Percentiles rank a stretch among this genome's conserved stretches.
These are phyloP conservation scores for Wickerhamiella bombiphila DNA, from an alignment of 805 yeast genomes.

Conservation along the genomic window DNA sequence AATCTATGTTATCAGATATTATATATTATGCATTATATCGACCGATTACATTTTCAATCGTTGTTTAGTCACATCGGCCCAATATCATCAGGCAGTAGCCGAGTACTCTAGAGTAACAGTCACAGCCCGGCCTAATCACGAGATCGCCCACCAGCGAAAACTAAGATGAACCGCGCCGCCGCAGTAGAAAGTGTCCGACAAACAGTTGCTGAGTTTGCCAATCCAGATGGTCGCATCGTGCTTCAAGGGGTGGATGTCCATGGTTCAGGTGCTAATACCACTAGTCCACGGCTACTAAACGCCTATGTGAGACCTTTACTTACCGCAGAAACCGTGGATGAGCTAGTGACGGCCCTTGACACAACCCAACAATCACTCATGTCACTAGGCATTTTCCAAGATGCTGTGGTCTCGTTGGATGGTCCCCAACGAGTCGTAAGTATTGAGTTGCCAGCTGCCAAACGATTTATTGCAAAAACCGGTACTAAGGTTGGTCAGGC, in stretches of 20 bases:
- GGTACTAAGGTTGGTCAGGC: constrained; percentile 96
- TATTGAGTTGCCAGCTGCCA: constrained; percentile 26
- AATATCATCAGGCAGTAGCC: no score
- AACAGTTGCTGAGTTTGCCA: constrained; percentile 6
- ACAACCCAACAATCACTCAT: constrained; percentile 19
- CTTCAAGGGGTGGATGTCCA: constrained; percentile 18
- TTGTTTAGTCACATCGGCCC: no score
- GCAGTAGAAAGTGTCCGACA: constrained; percentile 6
- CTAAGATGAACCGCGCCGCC: no score
- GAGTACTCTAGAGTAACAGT: no score
- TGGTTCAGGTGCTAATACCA: constrained; percentile 24
- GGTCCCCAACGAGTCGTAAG: constrained; percentile 10
- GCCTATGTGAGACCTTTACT: constrained; percentile 24
- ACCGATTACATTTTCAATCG: no score
- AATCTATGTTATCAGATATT: no score
- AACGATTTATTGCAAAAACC: constrained; percentile 66
- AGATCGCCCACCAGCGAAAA: no score
- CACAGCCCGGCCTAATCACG: no score
- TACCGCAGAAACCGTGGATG: constrained; percentile 16
- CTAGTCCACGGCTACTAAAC: constrained; percentile 19
- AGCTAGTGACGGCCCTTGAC: constrained; percentile 20
- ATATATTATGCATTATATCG: no score
- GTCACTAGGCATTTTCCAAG: constrained; percentile 13
- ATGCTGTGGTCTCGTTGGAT: constrained; percentile 14
- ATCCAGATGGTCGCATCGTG: constrained; percentile 5